Evolutionary conservation across 2,329 filamentous ascomycete genomes (phyloP).

Genomic region (Calonectria montana): DNA sequence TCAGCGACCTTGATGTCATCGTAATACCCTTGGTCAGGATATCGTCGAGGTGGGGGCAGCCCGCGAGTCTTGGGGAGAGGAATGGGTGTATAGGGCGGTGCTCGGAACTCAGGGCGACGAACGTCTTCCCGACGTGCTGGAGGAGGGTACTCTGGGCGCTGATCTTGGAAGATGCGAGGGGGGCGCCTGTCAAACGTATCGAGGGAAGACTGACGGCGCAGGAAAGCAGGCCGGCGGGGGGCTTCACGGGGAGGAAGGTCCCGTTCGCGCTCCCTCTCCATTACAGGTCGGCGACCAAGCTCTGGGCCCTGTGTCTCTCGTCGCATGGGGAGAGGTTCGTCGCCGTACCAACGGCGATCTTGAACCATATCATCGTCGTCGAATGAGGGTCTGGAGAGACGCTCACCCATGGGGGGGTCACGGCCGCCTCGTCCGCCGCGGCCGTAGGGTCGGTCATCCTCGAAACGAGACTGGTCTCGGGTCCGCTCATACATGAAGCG

Average conservation of each 20-base stretch:
- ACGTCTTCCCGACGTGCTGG: conserved; percentile 62
- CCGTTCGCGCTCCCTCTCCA: conserved; percentile 67
- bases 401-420: conserved; percentile 61
- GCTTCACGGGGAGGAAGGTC: conserved; percentile 58
- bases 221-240: conserved; percentile 72
- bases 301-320: conserved; percentile 50
- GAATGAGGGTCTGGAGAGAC: conserved; percentile 55
- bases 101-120: conserved; percentile 59
- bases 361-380: conserved; percentile 61
- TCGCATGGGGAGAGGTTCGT: conserved; percentile 57
- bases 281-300: conserved; percentile 62
- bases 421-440: conserved; percentile 51
- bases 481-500: conserved; percentile 56
- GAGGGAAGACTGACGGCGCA: conserved; percentile 87
- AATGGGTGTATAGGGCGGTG: conserved; percentile 68
- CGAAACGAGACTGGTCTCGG: conserved; percentile 61
- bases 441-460: conserved; percentile 63
- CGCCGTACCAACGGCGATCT: conserved; percentile 67
- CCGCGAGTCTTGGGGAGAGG: conserved; percentile 74
- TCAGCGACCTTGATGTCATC: conserved; percentile 78
- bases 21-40: conserved; percentile 65
- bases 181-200: conserved; percentile 86
- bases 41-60: conserved; percentile 69
- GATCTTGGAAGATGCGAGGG: conserved; percentile 64
- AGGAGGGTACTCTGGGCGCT: conserved; percentile 71